Evolutionary conservation across 2,329 filamentous ascomycete species (phyloP).

Genomic region (Neonectria magnoliae): DNA sequence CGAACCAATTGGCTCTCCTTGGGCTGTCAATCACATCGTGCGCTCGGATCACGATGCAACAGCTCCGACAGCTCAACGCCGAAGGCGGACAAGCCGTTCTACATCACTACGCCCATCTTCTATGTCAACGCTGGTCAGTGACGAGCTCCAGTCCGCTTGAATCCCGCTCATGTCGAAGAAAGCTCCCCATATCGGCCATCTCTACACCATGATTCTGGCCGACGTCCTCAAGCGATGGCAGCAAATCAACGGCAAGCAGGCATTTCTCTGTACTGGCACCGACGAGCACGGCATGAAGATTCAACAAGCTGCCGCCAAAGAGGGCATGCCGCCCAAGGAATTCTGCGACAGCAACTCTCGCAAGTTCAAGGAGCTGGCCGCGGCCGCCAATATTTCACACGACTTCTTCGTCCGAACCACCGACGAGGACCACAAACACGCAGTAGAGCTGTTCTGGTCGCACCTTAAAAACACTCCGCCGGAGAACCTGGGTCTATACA

Average conservation of each 20-base stretch:
- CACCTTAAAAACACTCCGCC: constrained; percentile 66
- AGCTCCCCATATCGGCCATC: constrained; percentile 94
- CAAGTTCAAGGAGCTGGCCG: constrained; percentile 80
- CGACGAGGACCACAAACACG: constrained; percentile 80
- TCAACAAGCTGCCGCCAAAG: constrained; percentile 81
- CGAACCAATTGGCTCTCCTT: constrained; percentile 43
- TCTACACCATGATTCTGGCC: constrained; percentile 91
- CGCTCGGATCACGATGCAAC: constrained; percentile 43
- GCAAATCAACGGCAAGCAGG: constrained; percentile 73
- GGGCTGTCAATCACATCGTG: constrained; percentile 40
- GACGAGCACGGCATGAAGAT: constrained; percentile 99
- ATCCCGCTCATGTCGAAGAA: constrained; percentile 3
- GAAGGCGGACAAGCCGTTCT: constrained; percentile 77
- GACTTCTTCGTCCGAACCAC: constrained; percentile 95
- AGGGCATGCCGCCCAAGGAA: constrained; percentile 77
- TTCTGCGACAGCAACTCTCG: constrained; percentile 88
- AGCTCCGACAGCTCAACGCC: constrained; percentile 44
- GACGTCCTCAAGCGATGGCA: constrained; percentile 96
- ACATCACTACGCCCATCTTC: constrained; percentile 96
- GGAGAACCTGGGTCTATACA: constrained; percentile 81
- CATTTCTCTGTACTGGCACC: constrained; percentile 87
- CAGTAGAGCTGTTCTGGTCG: constrained; percentile 90
- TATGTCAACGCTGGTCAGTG: constrained; percentile 93
- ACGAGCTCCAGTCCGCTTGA: background rate
- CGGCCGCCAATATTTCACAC: constrained; percentile 74